Evolutionary conservation across 495 filamentous ascomycete genomes (phyloP), one percentile per base, ranked within the genome.

Genomic region (Parathielavia hyrcaniae): DNA sequence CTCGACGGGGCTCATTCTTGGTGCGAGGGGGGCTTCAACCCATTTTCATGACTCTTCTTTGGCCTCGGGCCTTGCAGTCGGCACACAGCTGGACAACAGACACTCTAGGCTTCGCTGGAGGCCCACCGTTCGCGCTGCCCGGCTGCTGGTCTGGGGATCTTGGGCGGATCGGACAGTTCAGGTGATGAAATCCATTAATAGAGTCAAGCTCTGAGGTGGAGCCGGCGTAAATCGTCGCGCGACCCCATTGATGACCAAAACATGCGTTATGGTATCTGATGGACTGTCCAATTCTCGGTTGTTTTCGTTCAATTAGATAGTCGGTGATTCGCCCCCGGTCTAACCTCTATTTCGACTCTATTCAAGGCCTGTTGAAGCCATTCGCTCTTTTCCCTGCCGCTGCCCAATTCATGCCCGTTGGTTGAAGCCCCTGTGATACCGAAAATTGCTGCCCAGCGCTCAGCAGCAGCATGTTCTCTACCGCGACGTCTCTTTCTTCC

Each of bases 1-100:
- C 93, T 95, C 90, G 90, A 98, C 96, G 93, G 93, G 93, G 93
- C 93, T 96, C 90, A 98, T 96, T 97, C 90, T 96, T 89, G 93
- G 89, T 84, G 87, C 90, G 91, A 96, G 91, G 88, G 85, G 88
- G 68, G 74, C 66, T 73, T 72, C 68, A 68, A 64, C 60, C 56
- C 45, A 54, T 40, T 26, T n/a, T 22, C 53, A 38, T 35, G 41
- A 54, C 73, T 65, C 66, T 66, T 65, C 67, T 67, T 61, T 41
- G 65, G 55, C 17, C 32, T 64, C 19, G 32, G 12, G 16, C 48
- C 53, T 56, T 56, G 60, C 59, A 51, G 63, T 39, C 22, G 61
- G 55, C 61, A 64, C 39, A 40, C 60, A 50, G 64, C 63, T 58
- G 63, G 67, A 69, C 67, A 55, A 60, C 38, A 36, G 55, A 69